Conservation (phyloP, 148 eudicot genomes). For the Diospyros kaki region DNA sequence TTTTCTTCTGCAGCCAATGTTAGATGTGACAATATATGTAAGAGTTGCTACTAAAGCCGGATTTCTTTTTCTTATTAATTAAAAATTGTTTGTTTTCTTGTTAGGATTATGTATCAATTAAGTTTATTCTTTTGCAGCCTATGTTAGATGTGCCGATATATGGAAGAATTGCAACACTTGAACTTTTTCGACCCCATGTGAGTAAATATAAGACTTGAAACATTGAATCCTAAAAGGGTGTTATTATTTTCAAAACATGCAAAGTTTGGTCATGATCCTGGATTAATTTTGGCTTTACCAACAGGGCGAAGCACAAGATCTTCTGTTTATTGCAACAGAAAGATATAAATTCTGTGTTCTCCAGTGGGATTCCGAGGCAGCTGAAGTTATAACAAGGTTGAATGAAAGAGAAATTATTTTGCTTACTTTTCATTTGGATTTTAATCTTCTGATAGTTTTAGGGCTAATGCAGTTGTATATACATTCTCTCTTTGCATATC, state of each 20-base stretch:
- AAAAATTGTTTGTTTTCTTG: not conserved
- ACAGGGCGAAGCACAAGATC: slow-evolving; percentile 97
- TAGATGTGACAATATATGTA: not conserved
- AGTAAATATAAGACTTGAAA: slow-evolving; percentile 27
- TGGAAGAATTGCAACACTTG: slow-evolving; percentile 94
- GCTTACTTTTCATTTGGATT: not conserved
- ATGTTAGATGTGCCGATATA: slow-evolving; percentile 97
- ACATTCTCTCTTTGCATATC: not conserved
- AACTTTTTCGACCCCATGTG: slow-evolving; percentile 95
- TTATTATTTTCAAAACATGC: not conserved
- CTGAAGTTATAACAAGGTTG: slow-evolving; percentile 91
- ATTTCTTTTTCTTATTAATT: not conserved
- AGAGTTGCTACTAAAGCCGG: not conserved
- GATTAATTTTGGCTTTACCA: slow-evolving; percentile 14
- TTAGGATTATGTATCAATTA: not conserved
- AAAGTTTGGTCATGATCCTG: too few species aligned
- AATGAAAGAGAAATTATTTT: not conserved
- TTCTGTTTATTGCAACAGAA: slow-evolving; percentile 89
- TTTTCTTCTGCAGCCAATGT: too few species aligned
- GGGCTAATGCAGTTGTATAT: not conserved
- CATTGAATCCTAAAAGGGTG: not conserved
- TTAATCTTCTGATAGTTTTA: not conserved
- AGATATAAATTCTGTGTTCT: slow-evolving; percentile 94
- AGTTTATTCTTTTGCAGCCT: slow-evolving; percentile 45
- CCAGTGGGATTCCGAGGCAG: slow-evolving; percentile 89